Conservation (phyloP, 2,329 filamentous ascomycete genomes). For the Colletotrichum sidae region DNA sequence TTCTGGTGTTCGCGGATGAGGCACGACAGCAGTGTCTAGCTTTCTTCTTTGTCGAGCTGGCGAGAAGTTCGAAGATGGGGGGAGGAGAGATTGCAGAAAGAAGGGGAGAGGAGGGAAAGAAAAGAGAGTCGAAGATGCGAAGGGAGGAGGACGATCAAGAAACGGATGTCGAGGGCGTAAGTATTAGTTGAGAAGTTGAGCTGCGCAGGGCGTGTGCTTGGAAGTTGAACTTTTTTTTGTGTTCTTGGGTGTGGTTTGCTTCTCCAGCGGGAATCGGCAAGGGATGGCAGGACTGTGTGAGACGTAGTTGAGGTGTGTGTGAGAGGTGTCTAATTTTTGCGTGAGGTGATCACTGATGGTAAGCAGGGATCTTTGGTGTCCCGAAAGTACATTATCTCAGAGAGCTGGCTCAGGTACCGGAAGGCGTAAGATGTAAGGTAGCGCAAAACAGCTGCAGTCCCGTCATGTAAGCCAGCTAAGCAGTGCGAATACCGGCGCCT, state of each 20-base stretch:
- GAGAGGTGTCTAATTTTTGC: constrained; percentile 15
- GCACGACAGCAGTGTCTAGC: constrained; percentile 34
- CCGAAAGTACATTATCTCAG: constrained; percentile 18
- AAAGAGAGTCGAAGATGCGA: constrained; percentile 33
- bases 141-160: constrained; percentile 21
- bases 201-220: constrained; percentile 12
- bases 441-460: no score
- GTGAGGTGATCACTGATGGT: constrained; percentile 26
- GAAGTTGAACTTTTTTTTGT: constrained; percentile 13
- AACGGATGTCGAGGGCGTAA: constrained; percentile 33
- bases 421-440: no score
- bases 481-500: no score
- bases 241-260: not conserved
- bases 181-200: constrained; percentile 31
- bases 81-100: constrained; percentile 12
- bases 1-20: constrained; percentile 16
- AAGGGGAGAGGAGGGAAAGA: constrained; percentile 18
- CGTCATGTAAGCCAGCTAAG: no score
- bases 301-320: constrained; percentile 14
- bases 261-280: constrained; percentile 36
- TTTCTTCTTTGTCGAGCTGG: constrained; percentile 31
- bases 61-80: constrained; percentile 11
- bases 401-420: constrained; percentile 8
- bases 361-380: constrained; percentile 33
- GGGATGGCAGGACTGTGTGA: constrained; percentile 22